Conservation (phyloP, 306 rosid genomes). For the Pueraria montana region DNA sequence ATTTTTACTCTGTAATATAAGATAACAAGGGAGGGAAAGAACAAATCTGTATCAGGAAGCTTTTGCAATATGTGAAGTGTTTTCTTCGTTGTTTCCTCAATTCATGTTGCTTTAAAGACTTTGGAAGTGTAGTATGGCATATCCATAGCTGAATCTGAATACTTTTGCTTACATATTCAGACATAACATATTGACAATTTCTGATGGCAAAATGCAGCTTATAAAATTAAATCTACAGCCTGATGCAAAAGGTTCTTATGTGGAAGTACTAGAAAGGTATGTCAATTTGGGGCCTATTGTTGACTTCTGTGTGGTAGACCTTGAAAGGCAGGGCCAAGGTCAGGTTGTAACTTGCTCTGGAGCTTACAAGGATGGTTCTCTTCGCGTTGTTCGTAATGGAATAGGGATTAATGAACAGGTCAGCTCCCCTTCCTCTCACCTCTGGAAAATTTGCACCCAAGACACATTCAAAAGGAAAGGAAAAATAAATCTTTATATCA, state of each 20-base stretch:
- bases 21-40: neutral
- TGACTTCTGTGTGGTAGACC: constrained; percentile 98
- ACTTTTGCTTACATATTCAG: constrained; percentile 39
- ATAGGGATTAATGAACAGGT: constrained; percentile 99
- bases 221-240: constrained; percentile 87
- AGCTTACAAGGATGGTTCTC: constrained; percentile 99
- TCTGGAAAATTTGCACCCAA: neutral
- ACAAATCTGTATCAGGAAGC: neutral
- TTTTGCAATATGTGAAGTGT: neutral
- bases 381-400: constrained; percentile 93
- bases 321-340: constrained; percentile 99
- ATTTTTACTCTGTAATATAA: neutral
- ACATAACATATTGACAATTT: constrained; percentile 47
- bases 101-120: constrained; percentile 25
- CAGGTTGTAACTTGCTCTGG: constrained; percentile 99
- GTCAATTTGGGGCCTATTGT: constrained; percentile 98
- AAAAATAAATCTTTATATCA: neutral
- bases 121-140: constrained; percentile 18
- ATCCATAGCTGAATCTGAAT: constrained; percentile 5
- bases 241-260: constrained; percentile 93
- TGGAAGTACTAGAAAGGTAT: constrained; percentile 90
- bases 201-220: constrained; percentile 74
- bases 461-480: neutral
- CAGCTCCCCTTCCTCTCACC: constrained; percentile 31
- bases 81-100: constrained; percentile 30